Percentiles rank a stretch among this genome's conserved stretches.
phyloP scores from a whole-genome alignment of 2,329 filamentous ascomycete species.

The Aspergillus oerlinghausenensis region DNA sequence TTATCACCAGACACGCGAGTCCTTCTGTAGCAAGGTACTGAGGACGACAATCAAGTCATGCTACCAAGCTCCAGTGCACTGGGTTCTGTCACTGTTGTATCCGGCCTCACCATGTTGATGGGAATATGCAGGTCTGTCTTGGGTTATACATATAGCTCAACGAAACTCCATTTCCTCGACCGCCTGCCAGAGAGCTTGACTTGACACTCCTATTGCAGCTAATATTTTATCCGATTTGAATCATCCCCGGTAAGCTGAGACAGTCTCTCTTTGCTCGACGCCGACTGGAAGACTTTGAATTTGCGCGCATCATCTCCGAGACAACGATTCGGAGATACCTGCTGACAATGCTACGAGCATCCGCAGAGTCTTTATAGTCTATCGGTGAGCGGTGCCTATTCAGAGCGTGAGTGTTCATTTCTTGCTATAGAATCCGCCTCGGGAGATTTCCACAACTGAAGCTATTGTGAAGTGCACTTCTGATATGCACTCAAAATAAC shows the following conservation, averaged over 20 bases:
- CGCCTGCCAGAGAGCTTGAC: background rate
- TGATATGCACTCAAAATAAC: too few relatives aligned
- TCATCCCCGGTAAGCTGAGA: background rate
- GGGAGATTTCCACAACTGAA: background rate
- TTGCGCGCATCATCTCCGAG: background rate
- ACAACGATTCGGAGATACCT: background rate
- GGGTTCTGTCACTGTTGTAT: too few relatives aligned
- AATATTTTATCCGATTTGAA: background rate
- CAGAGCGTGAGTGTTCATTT: background rate
- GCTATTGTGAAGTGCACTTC: background rate
- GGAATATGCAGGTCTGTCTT: background rate
- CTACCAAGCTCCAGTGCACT: too few relatives aligned
- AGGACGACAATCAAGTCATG: too few relatives aligned
- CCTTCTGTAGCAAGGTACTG: too few relatives aligned
- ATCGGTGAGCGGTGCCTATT: background rate
- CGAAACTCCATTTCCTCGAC: background rate
- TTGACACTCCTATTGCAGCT: background rate
- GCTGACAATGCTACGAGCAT: background rate
- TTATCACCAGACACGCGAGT: too few relatives aligned
- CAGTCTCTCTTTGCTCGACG: background rate
- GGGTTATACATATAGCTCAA: background rate
- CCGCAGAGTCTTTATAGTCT: background rate
- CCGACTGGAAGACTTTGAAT: background rate
- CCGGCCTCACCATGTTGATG: background rate
- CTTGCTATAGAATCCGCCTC: background rate